These are phyloP conservation scores for Ceratorhiza oryzae-sativae DNA, from an alignment of 1,284 basidiomycete genomes.

Conservation along the genomic window DNA sequence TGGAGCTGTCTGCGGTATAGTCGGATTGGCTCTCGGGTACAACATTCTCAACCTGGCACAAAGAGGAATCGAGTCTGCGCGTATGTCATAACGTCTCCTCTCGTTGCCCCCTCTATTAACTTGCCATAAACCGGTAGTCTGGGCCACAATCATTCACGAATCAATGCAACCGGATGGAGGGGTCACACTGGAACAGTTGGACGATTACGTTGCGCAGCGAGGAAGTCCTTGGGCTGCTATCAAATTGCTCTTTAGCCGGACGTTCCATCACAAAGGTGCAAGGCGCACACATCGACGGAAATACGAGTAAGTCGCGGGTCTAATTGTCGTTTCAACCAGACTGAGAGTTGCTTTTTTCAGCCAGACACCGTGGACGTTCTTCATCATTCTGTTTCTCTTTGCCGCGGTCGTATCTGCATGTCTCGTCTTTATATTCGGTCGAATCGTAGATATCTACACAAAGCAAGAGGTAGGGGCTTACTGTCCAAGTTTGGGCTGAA, in stretches of 20 bases:
- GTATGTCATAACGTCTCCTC: not conserved
- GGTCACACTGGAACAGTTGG: constrained; percentile 26
- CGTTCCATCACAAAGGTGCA: constrained; percentile 30
- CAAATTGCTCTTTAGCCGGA: constrained; percentile 6
- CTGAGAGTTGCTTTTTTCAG: not conserved
- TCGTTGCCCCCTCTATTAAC: not conserved
- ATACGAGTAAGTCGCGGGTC: constrained; percentile 11
- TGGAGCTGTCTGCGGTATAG: constrained; percentile 12
- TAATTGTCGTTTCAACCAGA: not conserved
- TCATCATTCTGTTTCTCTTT: constrained; percentile 22
- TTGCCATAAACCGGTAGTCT: not conserved
- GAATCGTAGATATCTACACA: constrained; percentile 36
- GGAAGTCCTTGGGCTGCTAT: constrained; percentile 29
- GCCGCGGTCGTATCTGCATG: constrained; percentile 16
- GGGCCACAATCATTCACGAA: constrained; percentile 34
- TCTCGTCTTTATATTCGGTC: constrained; percentile 33
- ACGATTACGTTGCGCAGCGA: constrained; percentile 15
- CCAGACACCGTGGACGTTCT: constrained; percentile 34
- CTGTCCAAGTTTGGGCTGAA: not conserved
- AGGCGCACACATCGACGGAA: constrained; percentile 14
- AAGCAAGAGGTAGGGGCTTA: constrained; percentile 23
- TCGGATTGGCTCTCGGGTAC: constrained; percentile 24
- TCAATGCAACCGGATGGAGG: constrained; percentile 33
- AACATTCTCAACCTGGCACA: constrained; percentile 27
- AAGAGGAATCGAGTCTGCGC: constrained; percentile 21